Conservation (phyloP, 805 yeast genomes). For the Yarrowia bubula region DNA sequence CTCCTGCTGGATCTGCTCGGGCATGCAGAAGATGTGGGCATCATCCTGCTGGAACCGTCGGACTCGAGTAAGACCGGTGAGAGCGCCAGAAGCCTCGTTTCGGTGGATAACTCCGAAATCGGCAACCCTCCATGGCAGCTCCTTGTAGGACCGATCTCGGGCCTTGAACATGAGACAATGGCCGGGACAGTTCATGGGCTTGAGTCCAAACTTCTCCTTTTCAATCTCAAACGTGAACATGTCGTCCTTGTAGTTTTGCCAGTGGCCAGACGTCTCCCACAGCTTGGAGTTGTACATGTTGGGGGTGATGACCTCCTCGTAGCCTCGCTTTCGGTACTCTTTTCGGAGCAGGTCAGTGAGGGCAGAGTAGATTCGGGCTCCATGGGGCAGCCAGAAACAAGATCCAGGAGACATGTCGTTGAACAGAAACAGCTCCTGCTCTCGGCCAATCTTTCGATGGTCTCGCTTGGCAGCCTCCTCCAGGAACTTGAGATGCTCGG, state of each 20-base stretch:
- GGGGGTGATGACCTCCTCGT: slow-evolving; percentile 98
- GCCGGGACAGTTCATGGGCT: slow-evolving; percentile 76
- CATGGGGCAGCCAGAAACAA: slow-evolving; percentile 98
- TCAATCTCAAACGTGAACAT: slow-evolving; percentile 97
- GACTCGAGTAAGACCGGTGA: slow-evolving; percentile 92
- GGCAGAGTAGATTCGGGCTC: slow-evolving; percentile 93
- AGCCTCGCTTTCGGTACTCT: slow-evolving; percentile 91
- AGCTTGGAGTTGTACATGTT: slow-evolving; percentile 96
- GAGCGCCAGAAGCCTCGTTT: slow-evolving; percentile 94
- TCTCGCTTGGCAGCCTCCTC: slow-evolving; percentile 92
- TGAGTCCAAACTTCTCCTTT: slow-evolving; percentile 90
- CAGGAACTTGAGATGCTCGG: slow-evolving; percentile 87
- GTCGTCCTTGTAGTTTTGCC: slow-evolving; percentile 96
- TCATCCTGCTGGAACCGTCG: slow-evolving; percentile 99
- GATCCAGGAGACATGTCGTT: slow-evolving; percentile 97
- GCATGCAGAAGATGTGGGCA: slow-evolving; percentile 95
- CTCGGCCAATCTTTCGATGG: slow-evolving; percentile 93
- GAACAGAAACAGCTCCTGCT: slow-evolving; percentile 93
- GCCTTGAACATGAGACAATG: slow-evolving; percentile 91
- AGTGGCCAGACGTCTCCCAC: slow-evolving; percentile 99
- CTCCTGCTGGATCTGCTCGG: slow-evolving; percentile 84
- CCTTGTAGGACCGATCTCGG: slow-evolving; percentile 93
- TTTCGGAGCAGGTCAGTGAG: slow-evolving; percentile 73
- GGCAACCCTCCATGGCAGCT: slow-evolving; percentile 97
- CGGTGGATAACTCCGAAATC: slow-evolving; percentile 97